These are phyloP conservation scores for Cryomyces minteri DNA, from an alignment of 495 filamentous ascomycete species.

Conservation along the genomic window DNA sequence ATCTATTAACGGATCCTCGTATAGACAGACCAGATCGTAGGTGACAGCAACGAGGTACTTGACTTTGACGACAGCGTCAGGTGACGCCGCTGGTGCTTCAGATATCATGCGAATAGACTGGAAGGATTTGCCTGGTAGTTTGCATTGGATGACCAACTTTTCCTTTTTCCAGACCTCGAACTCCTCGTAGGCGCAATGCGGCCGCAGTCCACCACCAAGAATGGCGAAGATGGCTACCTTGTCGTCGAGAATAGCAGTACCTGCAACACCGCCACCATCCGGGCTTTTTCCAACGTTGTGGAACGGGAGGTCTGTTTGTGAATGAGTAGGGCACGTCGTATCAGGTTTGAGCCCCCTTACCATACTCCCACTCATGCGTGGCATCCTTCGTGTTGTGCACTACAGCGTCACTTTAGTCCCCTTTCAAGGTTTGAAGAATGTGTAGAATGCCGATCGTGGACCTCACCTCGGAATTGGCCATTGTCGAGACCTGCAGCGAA, in stretches of 20 bases:
- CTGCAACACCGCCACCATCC: too few relatives aligned
- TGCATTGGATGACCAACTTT: background rate
- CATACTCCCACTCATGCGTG: too few relatives aligned
- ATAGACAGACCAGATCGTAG: constrained; percentile 66
- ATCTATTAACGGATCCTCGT: constrained; percentile 41
- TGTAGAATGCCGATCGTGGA: background rate
- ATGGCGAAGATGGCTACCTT: too few relatives aligned
- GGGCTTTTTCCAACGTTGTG: too few relatives aligned
- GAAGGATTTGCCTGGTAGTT: background rate
- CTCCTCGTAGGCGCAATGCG: too few relatives aligned
- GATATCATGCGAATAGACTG: background rate
- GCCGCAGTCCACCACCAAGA: too few relatives aligned
- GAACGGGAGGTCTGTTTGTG: too few relatives aligned
- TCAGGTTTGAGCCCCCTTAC: too few relatives aligned
- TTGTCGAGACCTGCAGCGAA: constrained; percentile 80
- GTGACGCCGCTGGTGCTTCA: constrained; percentile 45
- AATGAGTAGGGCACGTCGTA: too few relatives aligned
- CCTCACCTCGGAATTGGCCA: constrained; percentile 57
- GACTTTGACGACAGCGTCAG: constrained; percentile 58
- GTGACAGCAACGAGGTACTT: constrained; percentile 66
- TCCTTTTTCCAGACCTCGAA: too few relatives aligned
- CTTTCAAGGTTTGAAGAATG: constrained; percentile 9
- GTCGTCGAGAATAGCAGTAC: too few relatives aligned
- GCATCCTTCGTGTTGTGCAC: background rate
- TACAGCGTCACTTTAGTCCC: background rate